These are phyloP conservation scores for Candida tropicalis DNA, from an alignment of 1,139 yeast genomes.

Conservation along the genomic window DNA sequence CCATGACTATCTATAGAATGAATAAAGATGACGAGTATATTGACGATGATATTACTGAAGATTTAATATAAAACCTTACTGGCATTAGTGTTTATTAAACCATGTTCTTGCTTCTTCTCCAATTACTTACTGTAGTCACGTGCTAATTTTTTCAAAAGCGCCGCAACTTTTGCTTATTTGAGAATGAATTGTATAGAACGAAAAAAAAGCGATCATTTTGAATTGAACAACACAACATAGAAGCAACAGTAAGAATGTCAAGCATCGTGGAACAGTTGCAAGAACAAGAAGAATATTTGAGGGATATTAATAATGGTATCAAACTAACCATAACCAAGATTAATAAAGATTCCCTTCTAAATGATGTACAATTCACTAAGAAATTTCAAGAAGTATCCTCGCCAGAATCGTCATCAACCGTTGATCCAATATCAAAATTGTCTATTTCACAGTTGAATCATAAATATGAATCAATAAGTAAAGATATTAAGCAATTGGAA, in stretches of 20 bases:
- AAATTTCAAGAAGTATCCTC: conserved; percentile 5
- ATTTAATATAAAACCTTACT: conserved; percentile 30
- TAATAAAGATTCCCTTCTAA: conserved; percentile 6
- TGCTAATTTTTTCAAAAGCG: too few species aligned
- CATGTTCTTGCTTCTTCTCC: too few species aligned
- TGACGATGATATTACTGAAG: conserved; percentile 51
- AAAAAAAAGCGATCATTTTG: not conserved
- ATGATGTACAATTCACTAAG: conserved; percentile 10
- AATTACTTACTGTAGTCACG: conserved; percentile 1
- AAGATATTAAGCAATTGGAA: conserved; percentile 22
- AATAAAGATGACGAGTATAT: conserved; percentile 52
- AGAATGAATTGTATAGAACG: too few species aligned
- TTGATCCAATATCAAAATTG: conserved; percentile 10
- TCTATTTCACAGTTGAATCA: conserved; percentile 25
- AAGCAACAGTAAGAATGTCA: conserved; percentile 11
- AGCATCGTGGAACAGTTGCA: conserved; percentile 9
- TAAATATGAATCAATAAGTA: conserved; percentile 19
- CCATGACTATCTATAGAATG: conserved; percentile 54
- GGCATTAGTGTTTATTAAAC: not conserved
- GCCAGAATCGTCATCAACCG: conserved; percentile 7
- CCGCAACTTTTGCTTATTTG: too few species aligned
- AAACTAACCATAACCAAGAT: conserved; percentile 5
- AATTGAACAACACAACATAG: conserved; percentile 4
- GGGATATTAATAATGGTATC: conserved; percentile 6
- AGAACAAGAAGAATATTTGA: conserved; percentile 8